phyloP scores from a whole-genome alignment of 139 green algal genomes.

The Coccomyxa sp. region DNA sequence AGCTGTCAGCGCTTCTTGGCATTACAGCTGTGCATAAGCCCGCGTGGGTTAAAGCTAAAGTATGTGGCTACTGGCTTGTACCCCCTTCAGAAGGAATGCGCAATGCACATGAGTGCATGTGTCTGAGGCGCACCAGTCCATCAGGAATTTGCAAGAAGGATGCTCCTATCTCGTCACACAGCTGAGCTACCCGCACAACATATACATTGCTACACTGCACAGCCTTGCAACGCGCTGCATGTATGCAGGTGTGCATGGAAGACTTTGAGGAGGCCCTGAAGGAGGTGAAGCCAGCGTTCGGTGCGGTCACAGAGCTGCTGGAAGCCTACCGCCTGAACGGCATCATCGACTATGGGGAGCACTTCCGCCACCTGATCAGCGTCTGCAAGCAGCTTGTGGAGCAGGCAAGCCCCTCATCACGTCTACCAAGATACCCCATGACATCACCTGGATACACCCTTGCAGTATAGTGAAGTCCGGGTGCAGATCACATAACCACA shows the following conservation, averaged over 20 bases:
- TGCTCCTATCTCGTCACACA: no score
- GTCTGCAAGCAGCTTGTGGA: constrained; percentile 48
- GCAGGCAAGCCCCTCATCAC: constrained; percentile 14
- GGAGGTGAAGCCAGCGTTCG: constrained; percentile 96
- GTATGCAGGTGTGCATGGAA: constrained; percentile 65
- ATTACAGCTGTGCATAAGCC: not conserved
- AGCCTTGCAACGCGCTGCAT: not conserved
- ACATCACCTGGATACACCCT: not conserved
- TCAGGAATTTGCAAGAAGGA: no score
- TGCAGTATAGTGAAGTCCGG: not conserved
- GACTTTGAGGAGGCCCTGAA: constrained; percentile 89
- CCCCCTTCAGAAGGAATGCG: no score
- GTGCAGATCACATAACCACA: no score
- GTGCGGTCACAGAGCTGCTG: constrained; percentile 79
- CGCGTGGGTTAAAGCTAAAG: no score
- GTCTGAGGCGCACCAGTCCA: no score
- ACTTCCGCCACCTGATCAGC: constrained; percentile 74
- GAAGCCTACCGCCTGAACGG: constrained; percentile 81
- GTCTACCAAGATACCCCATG: no score
- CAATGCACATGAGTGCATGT: no score
- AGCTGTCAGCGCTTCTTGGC: not conserved
- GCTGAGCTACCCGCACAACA: no score
- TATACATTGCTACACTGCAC: not conserved
- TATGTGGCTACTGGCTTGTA: no score
- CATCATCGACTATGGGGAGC: constrained; percentile 80